phyloP scores from a whole-genome alignment of 2,329 filamentous ascomycete species.

The Fusarium hostae region DNA sequence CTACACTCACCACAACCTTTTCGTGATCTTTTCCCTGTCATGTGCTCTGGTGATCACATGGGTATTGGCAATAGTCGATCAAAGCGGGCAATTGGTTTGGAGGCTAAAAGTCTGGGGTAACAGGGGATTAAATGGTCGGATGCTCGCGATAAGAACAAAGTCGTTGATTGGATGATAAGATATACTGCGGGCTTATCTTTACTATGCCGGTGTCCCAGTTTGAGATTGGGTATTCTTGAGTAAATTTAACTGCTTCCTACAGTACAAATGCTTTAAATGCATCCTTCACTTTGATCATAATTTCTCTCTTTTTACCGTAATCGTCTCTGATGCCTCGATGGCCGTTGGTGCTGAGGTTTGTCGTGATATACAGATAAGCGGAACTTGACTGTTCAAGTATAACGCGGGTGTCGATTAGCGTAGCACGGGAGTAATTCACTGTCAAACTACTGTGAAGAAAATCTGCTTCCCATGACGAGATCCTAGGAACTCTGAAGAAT shows the following conservation, averaged over 20 bases:
- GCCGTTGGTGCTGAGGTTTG: background rate
- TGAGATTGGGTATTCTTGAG: background rate
- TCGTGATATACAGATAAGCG: background rate
- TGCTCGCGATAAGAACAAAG: background rate
- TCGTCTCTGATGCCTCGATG: rapidly evolving
- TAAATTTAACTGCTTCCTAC: background rate
- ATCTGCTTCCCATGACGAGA: background rate
- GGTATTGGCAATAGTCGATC: background rate
- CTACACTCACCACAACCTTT: constrained; percentile 46
- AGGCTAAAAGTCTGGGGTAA: background rate
- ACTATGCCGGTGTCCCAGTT: background rate
- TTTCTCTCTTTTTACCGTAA: rapidly evolving
- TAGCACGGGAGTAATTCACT: background rate
- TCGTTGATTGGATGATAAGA: background rate
- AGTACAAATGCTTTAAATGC: background rate
- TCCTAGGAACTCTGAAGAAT: background rate
- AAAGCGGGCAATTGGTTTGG: background rate
- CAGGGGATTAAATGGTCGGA: background rate
- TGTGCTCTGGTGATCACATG: background rate
- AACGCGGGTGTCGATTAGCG: background rate
- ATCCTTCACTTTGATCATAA: too few species aligned
- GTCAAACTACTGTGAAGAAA: background rate
- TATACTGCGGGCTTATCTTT: background rate
- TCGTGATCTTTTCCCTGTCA: constrained; percentile 42
- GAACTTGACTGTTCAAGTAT: background rate